Percentiles rank a stretch among this genome's conserved stretches.
Evolutionary conservation across 2,329 filamentous ascomycete species (phyloP).

Genomic region (Conoideocrella luteorostrata): DNA sequence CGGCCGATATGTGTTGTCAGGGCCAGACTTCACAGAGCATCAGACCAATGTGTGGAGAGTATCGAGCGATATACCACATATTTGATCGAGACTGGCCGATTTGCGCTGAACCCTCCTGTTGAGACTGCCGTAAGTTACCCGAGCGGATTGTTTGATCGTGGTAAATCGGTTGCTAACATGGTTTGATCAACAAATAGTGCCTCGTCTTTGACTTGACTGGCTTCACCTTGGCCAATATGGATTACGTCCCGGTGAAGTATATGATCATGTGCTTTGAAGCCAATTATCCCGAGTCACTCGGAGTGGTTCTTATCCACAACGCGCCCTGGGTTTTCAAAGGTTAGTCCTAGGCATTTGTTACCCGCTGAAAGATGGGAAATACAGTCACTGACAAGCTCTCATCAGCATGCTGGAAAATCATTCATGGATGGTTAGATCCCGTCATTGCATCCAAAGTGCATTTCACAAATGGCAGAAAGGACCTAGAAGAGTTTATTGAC

Average conservation of each 20-base stretch:
- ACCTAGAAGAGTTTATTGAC: constrained; percentile 55
- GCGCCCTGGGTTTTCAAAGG: constrained; percentile 64
- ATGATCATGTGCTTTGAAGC: constrained; percentile 76
- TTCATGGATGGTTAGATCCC: constrained; percentile 69
- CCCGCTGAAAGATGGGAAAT: background rate
- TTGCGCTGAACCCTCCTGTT: constrained; percentile 11
- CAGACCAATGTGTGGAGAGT: constrained; percentile 23
- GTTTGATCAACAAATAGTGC: too few relatives aligned
- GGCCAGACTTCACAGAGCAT: constrained; percentile 26
- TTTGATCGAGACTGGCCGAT: constrained; percentile 26
- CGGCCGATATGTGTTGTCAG: constrained; percentile 31
- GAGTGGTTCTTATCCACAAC: constrained; percentile 66
- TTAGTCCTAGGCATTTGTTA: constrained; percentile 8
- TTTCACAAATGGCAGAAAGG: constrained; percentile 57
- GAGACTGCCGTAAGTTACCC: constrained; percentile 12
- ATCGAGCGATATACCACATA: constrained; percentile 33
- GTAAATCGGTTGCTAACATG: background rate
- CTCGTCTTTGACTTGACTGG: constrained; percentile 67
- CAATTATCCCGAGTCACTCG: constrained; percentile 69
- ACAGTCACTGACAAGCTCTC: too few relatives aligned
- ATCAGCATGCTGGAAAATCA: constrained; percentile 48
- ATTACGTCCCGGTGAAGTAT: constrained; percentile 70
- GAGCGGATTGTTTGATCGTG: background rate
- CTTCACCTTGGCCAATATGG: constrained; percentile 68
- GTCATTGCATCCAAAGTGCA: constrained; percentile 68